These are phyloP conservation scores for Ustilago shanxiensis DNA, from an alignment of 1,284 basidiomycete species.

Conservation along the genomic window DNA sequence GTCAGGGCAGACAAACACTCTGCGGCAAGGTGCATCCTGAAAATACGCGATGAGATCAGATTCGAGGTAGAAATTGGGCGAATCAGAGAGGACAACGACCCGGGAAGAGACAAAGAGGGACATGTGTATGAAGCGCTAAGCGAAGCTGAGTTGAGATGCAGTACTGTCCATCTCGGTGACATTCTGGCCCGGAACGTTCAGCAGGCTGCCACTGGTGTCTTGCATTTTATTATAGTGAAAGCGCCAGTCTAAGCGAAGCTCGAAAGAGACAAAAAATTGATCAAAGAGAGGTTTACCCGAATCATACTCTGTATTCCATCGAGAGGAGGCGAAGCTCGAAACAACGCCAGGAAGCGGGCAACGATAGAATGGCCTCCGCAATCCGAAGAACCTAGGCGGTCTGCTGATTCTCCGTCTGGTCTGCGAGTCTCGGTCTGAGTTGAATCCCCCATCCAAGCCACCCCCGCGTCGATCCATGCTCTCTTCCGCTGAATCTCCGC, in stretches of 20 bases:
- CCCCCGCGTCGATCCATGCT: constrained; percentile 22
- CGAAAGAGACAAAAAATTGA: background rate
- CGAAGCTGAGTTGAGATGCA: constrained; percentile 10
- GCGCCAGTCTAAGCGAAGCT: background rate
- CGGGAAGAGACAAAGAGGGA: background rate
- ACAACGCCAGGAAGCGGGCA: background rate
- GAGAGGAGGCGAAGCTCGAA: background rate
- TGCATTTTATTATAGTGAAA: background rate
- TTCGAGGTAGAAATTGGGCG: constrained; percentile 1
- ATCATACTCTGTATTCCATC: background rate
- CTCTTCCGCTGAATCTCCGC: background rate
- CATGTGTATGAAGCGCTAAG: constrained; percentile 6
- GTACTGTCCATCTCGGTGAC: background rate
- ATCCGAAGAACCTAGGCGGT: constrained; percentile 1
- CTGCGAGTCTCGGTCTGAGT: constrained; percentile 12
- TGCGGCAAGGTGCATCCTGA: constrained; percentile 5
- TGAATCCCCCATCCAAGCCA: background rate
- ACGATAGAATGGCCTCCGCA: background rate
- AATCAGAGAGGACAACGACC: background rate
- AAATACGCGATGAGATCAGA: constrained; percentile 1
- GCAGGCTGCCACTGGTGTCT: too few relatives aligned
- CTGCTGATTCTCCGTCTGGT: background rate
- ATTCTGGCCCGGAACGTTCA: background rate
- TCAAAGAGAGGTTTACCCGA: constrained; percentile 12
- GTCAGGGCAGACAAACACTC: constrained; percentile 17